phyloP scores from a whole-genome alignment of 2,329 filamentous ascomycete genomes.

The Alternaria rosae region DNA sequence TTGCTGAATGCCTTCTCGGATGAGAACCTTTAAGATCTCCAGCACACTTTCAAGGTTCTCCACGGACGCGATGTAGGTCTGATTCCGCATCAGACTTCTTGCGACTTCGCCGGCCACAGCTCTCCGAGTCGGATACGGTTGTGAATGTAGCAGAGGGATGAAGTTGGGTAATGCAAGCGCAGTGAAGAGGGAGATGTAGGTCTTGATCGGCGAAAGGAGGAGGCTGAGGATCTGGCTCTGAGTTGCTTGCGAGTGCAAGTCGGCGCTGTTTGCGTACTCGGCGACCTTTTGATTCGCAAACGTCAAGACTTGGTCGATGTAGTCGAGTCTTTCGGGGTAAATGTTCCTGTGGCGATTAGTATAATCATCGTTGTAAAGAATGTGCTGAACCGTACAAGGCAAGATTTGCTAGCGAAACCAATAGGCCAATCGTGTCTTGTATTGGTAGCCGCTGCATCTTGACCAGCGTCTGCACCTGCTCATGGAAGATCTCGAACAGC shows the following conservation, averaged over 20 bases:
- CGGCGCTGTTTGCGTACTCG: slow-evolving; percentile 92
- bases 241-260: slow-evolving; percentile 84
- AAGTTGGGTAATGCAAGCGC: slow-evolving; percentile 91
- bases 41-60: slow-evolving; percentile 88
- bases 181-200: slow-evolving; percentile 95
- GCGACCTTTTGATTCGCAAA: slow-evolving; percentile 87
- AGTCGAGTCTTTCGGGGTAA: slow-evolving; percentile 90
- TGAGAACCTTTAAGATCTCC: slow-evolving; percentile 86
- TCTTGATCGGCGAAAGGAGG: slow-evolving; percentile 86
- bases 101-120: slow-evolving; percentile 91
- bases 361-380: background rate
- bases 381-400: slow-evolving; percentile 66
- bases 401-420: slow-evolving; percentile 93
- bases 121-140: slow-evolving; percentile 90
- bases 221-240: slow-evolving; percentile 90
- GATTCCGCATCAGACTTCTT: slow-evolving; percentile 80
- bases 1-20: slow-evolving; percentile 86
- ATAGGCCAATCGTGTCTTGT: slow-evolving; percentile 89
- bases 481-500: slow-evolving; percentile 96
- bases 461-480: slow-evolving; percentile 92
- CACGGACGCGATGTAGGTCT: slow-evolving; percentile 77
- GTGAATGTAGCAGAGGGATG: slow-evolving; percentile 85
- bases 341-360: slow-evolving; percentile 69
- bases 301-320: slow-evolving; percentile 90
- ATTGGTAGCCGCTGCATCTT: slow-evolving; percentile 90